Conservation (phyloP, 2,329 filamentous ascomycete species). For the Exophiala spinifera region DNA sequence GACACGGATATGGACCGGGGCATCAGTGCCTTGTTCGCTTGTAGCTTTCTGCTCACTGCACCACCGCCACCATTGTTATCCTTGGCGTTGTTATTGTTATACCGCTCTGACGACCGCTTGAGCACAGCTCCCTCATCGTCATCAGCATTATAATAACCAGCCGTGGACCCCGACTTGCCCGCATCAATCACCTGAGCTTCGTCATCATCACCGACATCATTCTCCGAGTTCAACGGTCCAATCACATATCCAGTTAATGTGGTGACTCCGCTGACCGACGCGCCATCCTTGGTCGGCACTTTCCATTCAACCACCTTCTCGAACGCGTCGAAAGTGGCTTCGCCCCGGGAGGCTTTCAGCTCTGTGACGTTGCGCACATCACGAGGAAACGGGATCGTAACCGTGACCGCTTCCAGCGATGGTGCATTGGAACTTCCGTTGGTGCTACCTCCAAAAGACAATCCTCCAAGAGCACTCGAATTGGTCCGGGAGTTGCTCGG, state of each 20-base stretch:
- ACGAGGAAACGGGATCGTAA: conserved; percentile 74
- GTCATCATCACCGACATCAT: conserved; percentile 29
- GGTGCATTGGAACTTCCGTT: conserved; percentile 58
- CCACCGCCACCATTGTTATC: too few species aligned
- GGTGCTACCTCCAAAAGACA: conserved; percentile 40
- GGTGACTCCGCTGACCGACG: conserved; percentile 64
- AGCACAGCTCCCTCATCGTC: too few species aligned
- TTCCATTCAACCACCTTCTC: conserved; percentile 77
- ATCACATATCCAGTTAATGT: conserved; percentile 77
- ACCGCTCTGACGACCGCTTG: too few species aligned
- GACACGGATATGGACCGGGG: conserved; percentile 73
- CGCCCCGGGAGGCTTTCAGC: conserved; percentile 74
- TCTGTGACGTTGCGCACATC: conserved; percentile 81
- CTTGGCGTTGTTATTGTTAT: too few species aligned
- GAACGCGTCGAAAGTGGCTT: conserved; percentile 74
- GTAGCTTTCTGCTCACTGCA: conserved; percentile 37
- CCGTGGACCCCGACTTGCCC: conserved; percentile 37
- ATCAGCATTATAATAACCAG: conserved; percentile 45
- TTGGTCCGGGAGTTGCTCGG: conserved; percentile 37
- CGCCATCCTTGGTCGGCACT: conserved; percentile 72
- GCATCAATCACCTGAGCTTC: conserved; percentile 32
- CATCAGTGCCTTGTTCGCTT: conserved; percentile 68
- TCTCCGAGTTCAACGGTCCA: conserved; percentile 54
- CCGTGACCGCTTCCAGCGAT: conserved; percentile 69
- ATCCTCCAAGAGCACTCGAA: conserved; percentile 48